These are phyloP conservation scores for Dactylis glomerata DNA, from an alignment of 176 grass and related monocot genomes.

Conservation along the genomic window DNA sequence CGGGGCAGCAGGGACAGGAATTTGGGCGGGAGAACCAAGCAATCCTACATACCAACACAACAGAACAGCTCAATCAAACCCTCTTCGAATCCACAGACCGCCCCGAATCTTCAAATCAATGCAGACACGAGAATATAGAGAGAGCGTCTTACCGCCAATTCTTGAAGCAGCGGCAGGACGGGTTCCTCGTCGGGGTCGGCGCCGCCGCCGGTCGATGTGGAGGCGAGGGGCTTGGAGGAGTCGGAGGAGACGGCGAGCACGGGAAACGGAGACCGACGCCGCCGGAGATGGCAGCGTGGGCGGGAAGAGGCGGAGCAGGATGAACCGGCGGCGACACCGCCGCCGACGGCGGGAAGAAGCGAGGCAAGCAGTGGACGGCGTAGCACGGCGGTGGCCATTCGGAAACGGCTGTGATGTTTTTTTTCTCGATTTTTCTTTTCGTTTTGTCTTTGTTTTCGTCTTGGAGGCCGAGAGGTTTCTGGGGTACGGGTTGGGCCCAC, in stretches of 20 bases:
- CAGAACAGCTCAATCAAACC: neutral
- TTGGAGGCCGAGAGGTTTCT: neutral
- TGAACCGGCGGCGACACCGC: neutral
- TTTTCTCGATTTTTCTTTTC: neutral
- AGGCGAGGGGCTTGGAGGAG: constrained; percentile 44
- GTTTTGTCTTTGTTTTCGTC: neutral
- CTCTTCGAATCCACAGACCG: neutral
- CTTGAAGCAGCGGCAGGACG: constrained; percentile 53
- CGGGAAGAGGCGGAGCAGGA: neutral
- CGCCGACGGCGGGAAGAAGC: neutral
- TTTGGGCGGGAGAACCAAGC: constrained; percentile 59
- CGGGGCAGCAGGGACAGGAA: constrained; percentile 62
- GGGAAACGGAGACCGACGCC: neutral
- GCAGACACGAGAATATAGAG: neutral
- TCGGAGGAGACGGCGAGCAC: constrained; percentile 42
- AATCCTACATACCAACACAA: constrained; percentile 51
- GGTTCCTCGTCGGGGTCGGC: constrained; percentile 19
- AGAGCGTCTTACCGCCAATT: constrained; percentile 41
- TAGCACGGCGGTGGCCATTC: constrained; percentile 64
- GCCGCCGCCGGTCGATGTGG: neutral
- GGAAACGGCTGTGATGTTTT: neutral
- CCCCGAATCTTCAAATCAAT: neutral
- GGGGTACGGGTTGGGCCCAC: constrained; percentile 7
- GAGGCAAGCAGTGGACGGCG: constrained; percentile 15
- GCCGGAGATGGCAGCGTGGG: neutral